These are phyloP conservation scores for Aspergillus sp. DNA, from an alignment of 2,329 filamentous ascomycete species.

Conservation along the genomic window DNA sequence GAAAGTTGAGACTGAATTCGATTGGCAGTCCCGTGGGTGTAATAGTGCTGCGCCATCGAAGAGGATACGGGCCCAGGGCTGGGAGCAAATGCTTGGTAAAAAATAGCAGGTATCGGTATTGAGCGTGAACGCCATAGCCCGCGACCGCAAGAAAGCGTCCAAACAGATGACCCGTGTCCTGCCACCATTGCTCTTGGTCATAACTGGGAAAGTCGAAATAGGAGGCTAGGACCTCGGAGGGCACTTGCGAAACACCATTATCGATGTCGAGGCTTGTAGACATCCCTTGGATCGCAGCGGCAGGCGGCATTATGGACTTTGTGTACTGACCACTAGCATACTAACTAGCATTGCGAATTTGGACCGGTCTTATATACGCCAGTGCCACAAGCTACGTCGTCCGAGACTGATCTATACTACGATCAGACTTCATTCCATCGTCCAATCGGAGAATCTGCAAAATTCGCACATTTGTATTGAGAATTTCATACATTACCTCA, in stretches of 20 bases:
- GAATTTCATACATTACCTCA: no score
- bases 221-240: background rate
- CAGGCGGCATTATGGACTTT: no score
- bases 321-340: no score
- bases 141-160: conserved; percentile 2
- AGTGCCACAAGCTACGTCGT: background rate
- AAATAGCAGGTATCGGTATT: conserved; percentile 6
- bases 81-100: conserved; percentile 5
- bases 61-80: conserved; percentile 10
- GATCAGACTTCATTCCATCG: background rate
- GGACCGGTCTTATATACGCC: background rate
- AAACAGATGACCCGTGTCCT: conserved; percentile 7
- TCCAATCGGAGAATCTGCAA: background rate
- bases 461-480: no score
- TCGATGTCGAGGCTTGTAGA: background rate
- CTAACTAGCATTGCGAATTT: background rate
- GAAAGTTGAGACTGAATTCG: conserved; percentile 15
- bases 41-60: conserved; percentile 5
- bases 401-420: background rate
- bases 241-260: background rate
- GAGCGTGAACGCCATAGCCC: conserved; percentile 5
- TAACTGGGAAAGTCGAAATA: background rate
- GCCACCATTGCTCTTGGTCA: conserved; percentile 8
- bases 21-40: conserved; percentile 12
- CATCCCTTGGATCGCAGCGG: no score